A percentile compares a stretch with the other conserved stretches of the same genome.
phyloP scores from a whole-genome alignment of 1,284 basidiomycete genomes.

The Cryptococcus sp. region DNA sequence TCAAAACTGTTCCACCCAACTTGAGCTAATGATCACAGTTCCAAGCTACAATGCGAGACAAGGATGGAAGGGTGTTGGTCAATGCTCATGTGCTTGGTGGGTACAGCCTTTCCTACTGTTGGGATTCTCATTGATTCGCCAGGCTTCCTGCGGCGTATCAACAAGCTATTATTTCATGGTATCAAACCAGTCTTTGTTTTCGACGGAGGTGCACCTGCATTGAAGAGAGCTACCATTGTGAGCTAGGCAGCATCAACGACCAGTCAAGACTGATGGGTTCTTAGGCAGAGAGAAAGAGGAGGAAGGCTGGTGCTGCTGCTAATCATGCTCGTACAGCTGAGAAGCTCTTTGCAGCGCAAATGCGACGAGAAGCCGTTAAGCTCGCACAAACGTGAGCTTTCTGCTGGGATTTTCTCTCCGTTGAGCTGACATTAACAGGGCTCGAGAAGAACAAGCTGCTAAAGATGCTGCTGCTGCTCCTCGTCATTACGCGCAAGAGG shows the following conservation, averaged over 20 bases:
- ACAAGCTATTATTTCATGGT: constrained; percentile 91
- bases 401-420: background rate
- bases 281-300: constrained; percentile 76
- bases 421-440: constrained; percentile 4
- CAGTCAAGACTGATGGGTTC: too few species aligned
- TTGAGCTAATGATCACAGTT: constrained; percentile 57
- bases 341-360: constrained; percentile 84
- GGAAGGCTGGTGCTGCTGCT: constrained; percentile 78
- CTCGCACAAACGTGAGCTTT: constrained; percentile 56
- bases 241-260: constrained; percentile 22
- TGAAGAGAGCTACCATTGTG: constrained; percentile 85
- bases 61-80: constrained; percentile 81
- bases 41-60: constrained; percentile 97
- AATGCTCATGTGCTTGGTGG: constrained; percentile 90
- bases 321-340: constrained; percentile 83
- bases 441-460: constrained; percentile 25
- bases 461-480: constrained; percentile 26
- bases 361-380: constrained; percentile 83
- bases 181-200: constrained; percentile 98
- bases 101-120: background rate
- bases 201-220: constrained; percentile 82
- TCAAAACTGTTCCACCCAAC: background rate
- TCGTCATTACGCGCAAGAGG: constrained; percentile 32
- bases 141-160: constrained; percentile 79
- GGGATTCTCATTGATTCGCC: background rate